Conservation (phyloP, 176 grass and related monocot species). For the Alloteropsis semialata region DNA sequence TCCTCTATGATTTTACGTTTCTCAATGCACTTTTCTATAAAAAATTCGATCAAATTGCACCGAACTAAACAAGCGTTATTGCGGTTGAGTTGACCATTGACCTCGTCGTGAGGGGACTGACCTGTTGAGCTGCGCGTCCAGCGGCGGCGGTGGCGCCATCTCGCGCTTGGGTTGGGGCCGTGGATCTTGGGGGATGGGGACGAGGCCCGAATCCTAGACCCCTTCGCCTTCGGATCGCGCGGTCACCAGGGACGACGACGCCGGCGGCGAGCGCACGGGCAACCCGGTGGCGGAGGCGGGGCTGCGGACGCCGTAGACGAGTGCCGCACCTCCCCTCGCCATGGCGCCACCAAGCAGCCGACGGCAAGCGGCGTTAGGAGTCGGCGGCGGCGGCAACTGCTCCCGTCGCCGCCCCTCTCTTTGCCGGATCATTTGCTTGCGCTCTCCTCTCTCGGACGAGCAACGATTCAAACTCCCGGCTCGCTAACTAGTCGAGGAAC, state of each 20-base stretch:
- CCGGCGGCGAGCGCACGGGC: background rate
- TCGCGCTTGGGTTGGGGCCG: background rate
- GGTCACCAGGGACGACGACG: background rate
- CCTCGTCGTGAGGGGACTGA: background rate
- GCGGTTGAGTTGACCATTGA: background rate
- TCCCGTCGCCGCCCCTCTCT: background rate
- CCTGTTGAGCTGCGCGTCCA: constrained; percentile 19
- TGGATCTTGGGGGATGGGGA: background rate
- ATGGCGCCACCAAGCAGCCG: background rate
- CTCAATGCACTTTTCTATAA: too few species aligned
- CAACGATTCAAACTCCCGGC: too few species aligned
- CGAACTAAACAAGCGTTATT: too few species aligned
- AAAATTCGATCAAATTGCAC: too few species aligned
- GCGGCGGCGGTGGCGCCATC: constrained; percentile 5
- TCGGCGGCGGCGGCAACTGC: background rate
- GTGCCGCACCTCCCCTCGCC: background rate
- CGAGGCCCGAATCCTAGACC: constrained; percentile 15
- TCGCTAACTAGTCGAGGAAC: background rate
- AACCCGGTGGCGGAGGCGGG: constrained; percentile 17
- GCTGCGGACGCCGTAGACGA: constrained; percentile 23
- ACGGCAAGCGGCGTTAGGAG: background rate
- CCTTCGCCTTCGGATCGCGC: background rate
- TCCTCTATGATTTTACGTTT: too few species aligned
- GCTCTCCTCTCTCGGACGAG: background rate
- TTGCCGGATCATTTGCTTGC: background rate